Evolutionary conservation across 495 filamentous ascomycete species (phyloP), one percentile per base, ranked within the genome.

Genomic region (Venustampulla echinocandica): DNA sequence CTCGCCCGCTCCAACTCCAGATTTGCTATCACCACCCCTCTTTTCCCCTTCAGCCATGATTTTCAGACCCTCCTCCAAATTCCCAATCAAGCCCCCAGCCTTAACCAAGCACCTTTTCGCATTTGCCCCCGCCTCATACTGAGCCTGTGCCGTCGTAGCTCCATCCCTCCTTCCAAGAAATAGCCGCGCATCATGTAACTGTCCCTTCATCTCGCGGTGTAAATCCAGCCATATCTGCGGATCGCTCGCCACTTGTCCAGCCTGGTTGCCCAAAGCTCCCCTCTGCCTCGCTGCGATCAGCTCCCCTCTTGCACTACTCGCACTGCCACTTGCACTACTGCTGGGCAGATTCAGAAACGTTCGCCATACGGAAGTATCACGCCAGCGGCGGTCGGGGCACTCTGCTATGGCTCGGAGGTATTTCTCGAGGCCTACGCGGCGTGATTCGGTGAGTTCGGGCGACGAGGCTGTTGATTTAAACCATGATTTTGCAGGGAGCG

Each of bases 1-100:
- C 69, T 98, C 92, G n/a, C 92, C 92, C 0, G 92, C 85, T 1
- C 87, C 86, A 1, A 90, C 85, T 1, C 87, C 86, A 1, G 61
- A 43, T 67, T 69, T 32, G 56, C 61, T 64, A 13, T 40, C 51
- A 14, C 53, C 54, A 24, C 56, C 59, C 50, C 61, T 54, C 43
- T 60, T 60, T 41, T 61, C 57, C 34, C 62, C 64, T 9, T 56
- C 52, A 44, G 66, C 61, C 58, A 77, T 63, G 20, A 60, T 50
- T 57, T 73, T 75, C 54, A 98, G 58, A 2, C 87, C 92, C 28
- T 81, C 75, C 46, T 85, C 81, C 35, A 98, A 66, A 36, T 73
- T 73, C 2, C 62, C 61, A 32, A 94, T 67, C 60, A 93, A 62
- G 2, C 78, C 70, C 2, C 75, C 80, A 0, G 85, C 86, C 47